These are phyloP conservation scores for Aspergillus flavus DNA, from an alignment of 2,329 filamentous ascomycete genomes.

Conservation along the genomic window DNA sequence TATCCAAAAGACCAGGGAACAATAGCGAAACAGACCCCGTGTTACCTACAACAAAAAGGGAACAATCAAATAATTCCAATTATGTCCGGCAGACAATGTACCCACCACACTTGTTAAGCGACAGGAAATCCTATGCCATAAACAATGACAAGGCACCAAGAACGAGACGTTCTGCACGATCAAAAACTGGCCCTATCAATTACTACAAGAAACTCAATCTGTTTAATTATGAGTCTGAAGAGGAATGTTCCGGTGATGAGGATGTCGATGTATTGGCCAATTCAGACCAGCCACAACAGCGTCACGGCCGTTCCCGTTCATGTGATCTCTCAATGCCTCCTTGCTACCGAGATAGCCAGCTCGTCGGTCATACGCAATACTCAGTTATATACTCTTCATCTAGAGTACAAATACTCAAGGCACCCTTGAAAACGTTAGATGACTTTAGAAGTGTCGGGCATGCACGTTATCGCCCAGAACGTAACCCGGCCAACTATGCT, in stretches of 20 bases:
- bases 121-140: conserved; percentile 3
- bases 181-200: conserved; percentile 30
- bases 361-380: background rate
- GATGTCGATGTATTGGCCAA: background rate
- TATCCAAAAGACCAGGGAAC: background rate
- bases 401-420: conserved; percentile 19
- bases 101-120: background rate
- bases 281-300: background rate
- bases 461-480: conserved; percentile 18
- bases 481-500: conserved; percentile 15
- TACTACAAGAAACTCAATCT: conserved; percentile 32
- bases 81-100: background rate
- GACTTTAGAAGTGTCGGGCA: conserved; percentile 14
- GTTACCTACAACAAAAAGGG: conserved; percentile 1
- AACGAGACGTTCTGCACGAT: conserved; percentile 32
- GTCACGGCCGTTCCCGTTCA: background rate
- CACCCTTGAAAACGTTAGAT: conserved; percentile 12
- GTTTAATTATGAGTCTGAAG: conserved; percentile 17
- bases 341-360: background rate
- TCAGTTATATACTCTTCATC: conserved; percentile 19
- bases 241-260: background rate
- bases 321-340: background rate
- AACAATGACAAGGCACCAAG: background rate
- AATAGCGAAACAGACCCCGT: background rate
- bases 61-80: background rate